Base-by-base conservation (phyloP, 805 yeast genomes). In the Yamadazyma ubonensis region DNA sequence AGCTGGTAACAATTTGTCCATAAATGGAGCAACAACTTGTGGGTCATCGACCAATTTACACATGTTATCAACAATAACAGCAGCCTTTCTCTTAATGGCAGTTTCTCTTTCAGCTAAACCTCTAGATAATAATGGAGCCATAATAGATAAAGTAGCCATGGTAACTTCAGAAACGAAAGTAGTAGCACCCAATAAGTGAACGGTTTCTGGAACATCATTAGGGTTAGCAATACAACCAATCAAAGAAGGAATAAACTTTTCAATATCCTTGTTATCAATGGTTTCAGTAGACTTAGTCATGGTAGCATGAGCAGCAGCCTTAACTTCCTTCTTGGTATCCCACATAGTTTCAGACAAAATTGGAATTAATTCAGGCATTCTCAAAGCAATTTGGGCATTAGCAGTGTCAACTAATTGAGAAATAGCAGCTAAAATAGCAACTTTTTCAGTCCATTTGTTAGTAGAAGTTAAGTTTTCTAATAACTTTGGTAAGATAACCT, bases 51-150 rank as follows among this genome's bases (percentile, higher is more conserved):
- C 99, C 74, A 93, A 87, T 77, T 93, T 93, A 86, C 99, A 93
- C 99, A 93, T 93, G 96, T 93, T 93, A 74, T 93, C 99, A 63
- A 91, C 86, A 74, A 93, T 93, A 69, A 93, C 99, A 58, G 99
- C 99, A 65, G 98, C 85, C 81, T 93, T 93, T 82, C 99, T 90
- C 86, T 93, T 93, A 81, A 93, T 93, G 59, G 97, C 79, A 57
- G 99, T 93, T 65, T 93, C 99, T 81, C 99, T 93, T 81, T 93
- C 99, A 65, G 95, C 95, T 69, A 93, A 82, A 91, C 99, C 99
- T 86, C 99, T 91, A 58, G 96, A 81, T 70, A 93, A 81, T 67
- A 93, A 81, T 68, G 99, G 99, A 55, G 89, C 96, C 99, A 93
- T 93, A 77, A 93, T 91, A 70, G 99, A 90, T 65, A 93, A 81